Base-by-base conservation (phyloP, 306 rosid species). In the Vigna radiata region DNA sequence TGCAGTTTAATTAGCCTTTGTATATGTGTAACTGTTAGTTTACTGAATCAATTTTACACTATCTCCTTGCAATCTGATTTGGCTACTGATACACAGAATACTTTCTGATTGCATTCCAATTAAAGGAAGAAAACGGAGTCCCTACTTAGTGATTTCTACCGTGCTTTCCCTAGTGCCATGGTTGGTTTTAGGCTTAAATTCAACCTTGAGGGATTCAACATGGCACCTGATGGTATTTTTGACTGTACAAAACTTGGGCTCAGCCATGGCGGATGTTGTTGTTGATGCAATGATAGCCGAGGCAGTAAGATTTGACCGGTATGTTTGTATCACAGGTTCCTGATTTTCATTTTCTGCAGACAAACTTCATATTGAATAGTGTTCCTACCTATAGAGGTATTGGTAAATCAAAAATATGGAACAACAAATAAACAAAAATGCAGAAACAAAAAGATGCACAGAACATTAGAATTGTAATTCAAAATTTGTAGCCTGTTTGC, bases 241-340 rank as follows among this genome's bases (percentile, higher is more conserved):
- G 84, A 92, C 94, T 36, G 68, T 86, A 63, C 97, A 92, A 81
- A 92, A 92, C 83, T 79, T 92, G 75, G 97, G 97, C 48, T 85
- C 97, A 64, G 97, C 96, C 49, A 92, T 90, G 93, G 97, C 97
- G 10, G 97, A 89, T 85, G 97, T 92, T n/a, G 96, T 92, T 60
- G 80, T 92, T 72, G 97, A 92, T 83, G 97, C 97, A 78, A 92
- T 92, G 97, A 89, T 90, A 76, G 97, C 97, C 14, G 97, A 92
- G 82, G 96, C 97, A 62, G 96, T 85, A 66, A 80, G 97, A 87
- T 44, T 68, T 73, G 96, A 92, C 56, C 76, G 80, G 97, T 92
- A 85, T 72, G 89, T 80, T 44, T 73, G 52, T 83, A 55, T 53
- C 25, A 61, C 59, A 37, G 73, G 60, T 86, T 75, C 71, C 48